Conservation (phyloP, 352 stramenopile species). For the Elongisporangium anandrum region DNA sequence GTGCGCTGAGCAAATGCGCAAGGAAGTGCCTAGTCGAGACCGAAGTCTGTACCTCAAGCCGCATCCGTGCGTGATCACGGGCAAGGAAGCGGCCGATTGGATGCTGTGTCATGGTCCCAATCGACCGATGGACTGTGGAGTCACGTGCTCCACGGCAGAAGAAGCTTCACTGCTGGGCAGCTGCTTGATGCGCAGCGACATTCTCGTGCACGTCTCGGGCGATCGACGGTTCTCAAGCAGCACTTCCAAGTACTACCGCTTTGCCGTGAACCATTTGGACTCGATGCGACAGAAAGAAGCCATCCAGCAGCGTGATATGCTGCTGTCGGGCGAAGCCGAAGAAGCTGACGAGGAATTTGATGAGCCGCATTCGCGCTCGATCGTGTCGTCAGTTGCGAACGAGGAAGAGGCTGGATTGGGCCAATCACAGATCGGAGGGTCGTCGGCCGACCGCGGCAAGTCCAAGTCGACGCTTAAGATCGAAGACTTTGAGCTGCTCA, state of each 20-base stretch:
- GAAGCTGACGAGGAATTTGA: conserved; percentile 71
- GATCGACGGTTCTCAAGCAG: conserved; percentile 73
- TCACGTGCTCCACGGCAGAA: conserved; percentile 82
- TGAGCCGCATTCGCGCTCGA: conserved; percentile 50
- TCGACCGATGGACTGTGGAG: conserved; percentile 75
- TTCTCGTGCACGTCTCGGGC: conserved; percentile 72
- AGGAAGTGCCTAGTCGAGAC: conserved; percentile 63
- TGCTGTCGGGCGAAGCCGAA: conserved; percentile 71
- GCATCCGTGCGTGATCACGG: conserved; percentile 72
- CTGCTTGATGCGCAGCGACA: conserved; percentile 57
- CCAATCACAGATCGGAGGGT: conserved; percentile 15
- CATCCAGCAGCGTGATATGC: conserved; percentile 49
- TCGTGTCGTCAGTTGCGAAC: conserved; percentile 57
- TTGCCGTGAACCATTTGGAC: conserved; percentile 79
- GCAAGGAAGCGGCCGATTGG: conserved; percentile 79
- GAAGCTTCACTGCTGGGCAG: conserved; percentile 75
- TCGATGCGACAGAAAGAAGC: conserved; percentile 34
- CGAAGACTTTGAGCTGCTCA: conserved; percentile 85
- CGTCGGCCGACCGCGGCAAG: conserved; percentile 40
- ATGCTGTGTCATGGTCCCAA: conserved; percentile 85
- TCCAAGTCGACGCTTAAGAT: conserved; percentile 79
- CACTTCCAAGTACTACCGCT: conserved; percentile 87
- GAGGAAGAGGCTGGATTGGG: conserved; percentile 47
- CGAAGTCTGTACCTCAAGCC: conserved; percentile 83
- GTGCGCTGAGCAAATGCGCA: conserved; percentile 78